These are phyloP conservation scores for Dentipellis fragilis DNA, from an alignment of 768 basidiomycete species.

Conservation along the genomic window DNA sequence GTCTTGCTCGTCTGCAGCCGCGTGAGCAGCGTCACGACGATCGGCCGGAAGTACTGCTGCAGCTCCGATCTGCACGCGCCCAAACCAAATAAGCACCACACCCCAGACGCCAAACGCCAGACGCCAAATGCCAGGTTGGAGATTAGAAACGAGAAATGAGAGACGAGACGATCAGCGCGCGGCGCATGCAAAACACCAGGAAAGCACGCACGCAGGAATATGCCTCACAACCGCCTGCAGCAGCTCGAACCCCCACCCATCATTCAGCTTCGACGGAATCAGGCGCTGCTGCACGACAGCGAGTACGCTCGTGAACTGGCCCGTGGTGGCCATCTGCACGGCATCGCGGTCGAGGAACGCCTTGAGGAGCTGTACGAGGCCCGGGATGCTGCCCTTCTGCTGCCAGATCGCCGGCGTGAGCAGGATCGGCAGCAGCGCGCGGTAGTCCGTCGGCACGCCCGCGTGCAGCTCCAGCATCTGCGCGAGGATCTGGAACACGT, in stretches of 20 bases:
- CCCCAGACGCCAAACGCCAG: too few relatives aligned
- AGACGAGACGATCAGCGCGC: too few relatives aligned
- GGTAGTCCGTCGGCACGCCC: constrained; percentile 68
- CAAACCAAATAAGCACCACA: not conserved
- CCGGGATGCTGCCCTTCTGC: constrained; percentile 91
- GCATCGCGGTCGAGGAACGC: constrained; percentile 74
- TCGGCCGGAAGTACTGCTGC: constrained; percentile 62
- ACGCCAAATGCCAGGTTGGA: too few relatives aligned
- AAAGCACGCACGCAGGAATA: constrained; percentile 65
- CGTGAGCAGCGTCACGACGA: constrained; percentile 71
- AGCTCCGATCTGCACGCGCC: constrained; percentile 45
- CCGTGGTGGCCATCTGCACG: constrained; percentile 50
- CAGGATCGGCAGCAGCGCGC: constrained; percentile 68
- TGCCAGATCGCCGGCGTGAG: constrained; percentile 84
- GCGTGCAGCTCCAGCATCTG: constrained; percentile 87
- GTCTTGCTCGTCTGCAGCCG: constrained; percentile 86
- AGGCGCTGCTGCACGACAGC: constrained; percentile 88
- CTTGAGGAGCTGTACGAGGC: constrained; percentile 78
- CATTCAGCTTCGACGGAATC: constrained; percentile 79
- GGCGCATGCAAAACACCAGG: too few relatives aligned
- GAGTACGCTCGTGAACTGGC: constrained; percentile 69
- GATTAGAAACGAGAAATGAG: not conserved
- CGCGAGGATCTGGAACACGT: constrained; percentile 92
- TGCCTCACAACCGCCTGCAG: constrained; percentile 65
- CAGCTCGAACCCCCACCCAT: constrained; percentile 86